Base-by-base conservation (phyloP, 163 green algal species). In the Trebouxiophyceae sp. region DNA sequence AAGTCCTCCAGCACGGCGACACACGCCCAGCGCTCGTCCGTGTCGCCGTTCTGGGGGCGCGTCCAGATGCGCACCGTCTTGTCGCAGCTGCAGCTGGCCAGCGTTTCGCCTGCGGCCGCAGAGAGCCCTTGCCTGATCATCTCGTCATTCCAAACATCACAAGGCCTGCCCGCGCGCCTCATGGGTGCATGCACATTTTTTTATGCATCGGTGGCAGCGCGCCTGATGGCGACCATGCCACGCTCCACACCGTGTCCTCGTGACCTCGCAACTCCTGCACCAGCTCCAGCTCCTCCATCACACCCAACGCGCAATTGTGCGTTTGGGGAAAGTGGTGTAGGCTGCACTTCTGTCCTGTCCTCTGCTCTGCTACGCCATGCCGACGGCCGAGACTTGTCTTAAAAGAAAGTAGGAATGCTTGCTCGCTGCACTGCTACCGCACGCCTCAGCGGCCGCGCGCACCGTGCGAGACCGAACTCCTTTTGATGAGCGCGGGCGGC, bases 31-130 rank as follows among this genome's bases (percentile, higher is more conserved):
- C 29, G 33, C 2, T 71, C 33, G 57, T 55, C 67, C 31, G 24
- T 54, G 5, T 24, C 16, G 23, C 45, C 34, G 1, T 57, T 32
- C n/a, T n/a, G n/a, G n/a, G n/a, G n/a, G 1, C 54, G 45, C 0
- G 26, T 44, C 90, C 93, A 98, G 34, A 98, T 85, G 8, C 92
- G 75, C 22, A 98, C 89, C 3, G 89, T 96, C 34, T 84, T 88
- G 70, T 98, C 93, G 5, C 84, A 82, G 46, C 89, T 87, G 71
- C 92, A 98, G 67, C 78, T 95, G 7, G 93, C 93, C 16, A 98
- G 73, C 44, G 71, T 73, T 5, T 81, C 60, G 0, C 92, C 89
- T 95, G 68, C 45, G 19, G 26, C n/a, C 6, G 2, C 72, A 58
- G 26, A 56, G 3, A 16, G 27, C 46, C 6, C 23, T 20, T 69